These are phyloP conservation scores for Atkinsonella texensis DNA, from an alignment of 2,329 filamentous ascomycete genomes.

Conservation along the genomic window DNA sequence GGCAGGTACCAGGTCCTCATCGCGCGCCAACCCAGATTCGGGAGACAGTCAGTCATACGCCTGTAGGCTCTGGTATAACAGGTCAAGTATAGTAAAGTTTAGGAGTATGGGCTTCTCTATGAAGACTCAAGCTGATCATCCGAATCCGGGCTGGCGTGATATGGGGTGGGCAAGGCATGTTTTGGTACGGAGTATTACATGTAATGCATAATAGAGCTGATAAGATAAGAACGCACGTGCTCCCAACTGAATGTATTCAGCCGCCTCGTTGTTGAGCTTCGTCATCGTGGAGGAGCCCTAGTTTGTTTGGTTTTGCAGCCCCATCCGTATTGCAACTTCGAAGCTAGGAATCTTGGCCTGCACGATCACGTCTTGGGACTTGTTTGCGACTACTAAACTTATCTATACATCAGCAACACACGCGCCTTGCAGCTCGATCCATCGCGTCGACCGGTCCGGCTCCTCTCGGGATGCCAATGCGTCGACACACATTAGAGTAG, in stretches of 20 bases:
- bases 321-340: background rate
- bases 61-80: too few relatives aligned
- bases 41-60: too few relatives aligned
- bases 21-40: too few relatives aligned
- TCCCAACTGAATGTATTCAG: background rate
- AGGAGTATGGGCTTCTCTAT: too few relatives aligned
- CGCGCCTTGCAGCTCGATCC: background rate
- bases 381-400: background rate
- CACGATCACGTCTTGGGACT: background rate
- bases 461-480: conserved; percentile 8
- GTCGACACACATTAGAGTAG: conserved; percentile 3
- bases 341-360: background rate
- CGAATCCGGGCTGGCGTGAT: too few relatives aligned
- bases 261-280: background rate
- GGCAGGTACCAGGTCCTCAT: too few relatives aligned
- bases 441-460: background rate
- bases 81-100: too few relatives aligned
- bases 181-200: too few relatives aligned
- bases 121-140: too few relatives aligned
- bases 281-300: background rate
- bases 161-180: too few relatives aligned
- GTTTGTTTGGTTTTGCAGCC: too few relatives aligned
- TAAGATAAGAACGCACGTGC: conserved; percentile 5
- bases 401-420: background rate
- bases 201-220: background rate